These are phyloP conservation scores for Hamigera avellanea DNA, from an alignment of 495 filamentous ascomycete species.

Conservation along the genomic window DNA sequence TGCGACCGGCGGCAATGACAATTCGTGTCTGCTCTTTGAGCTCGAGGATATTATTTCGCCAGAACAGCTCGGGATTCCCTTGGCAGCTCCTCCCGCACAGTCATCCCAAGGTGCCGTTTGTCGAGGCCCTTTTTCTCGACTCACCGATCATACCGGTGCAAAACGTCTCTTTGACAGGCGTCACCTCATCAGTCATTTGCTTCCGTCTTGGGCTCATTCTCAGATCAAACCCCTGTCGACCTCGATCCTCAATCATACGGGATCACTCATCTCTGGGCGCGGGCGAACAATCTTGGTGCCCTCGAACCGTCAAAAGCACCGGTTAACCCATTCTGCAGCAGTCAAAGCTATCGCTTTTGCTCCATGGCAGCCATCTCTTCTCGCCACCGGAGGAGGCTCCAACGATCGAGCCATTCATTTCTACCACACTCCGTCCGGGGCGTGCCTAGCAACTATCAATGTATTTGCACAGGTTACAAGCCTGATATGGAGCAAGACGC, in stretches of 20 bases:
- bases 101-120: constrained; percentile 4
- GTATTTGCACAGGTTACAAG: constrained; percentile 89
- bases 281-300: constrained; percentile 20
- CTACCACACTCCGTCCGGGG: constrained; percentile 77
- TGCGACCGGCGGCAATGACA: constrained; percentile 89
- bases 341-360: constrained; percentile 98
- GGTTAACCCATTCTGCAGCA: constrained; percentile 71
- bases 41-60: constrained; percentile 43
- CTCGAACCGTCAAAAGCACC: constrained; percentile 52
- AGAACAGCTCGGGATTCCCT: constrained; percentile 4
- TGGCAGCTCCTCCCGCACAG: constrained; percentile 1
- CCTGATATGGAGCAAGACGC: constrained; percentile 78
- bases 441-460: constrained; percentile 79
- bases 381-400: constrained; percentile 86
- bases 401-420: constrained; percentile 96
- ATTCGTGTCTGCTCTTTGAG: constrained; percentile 74
- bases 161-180: constrained; percentile 12
- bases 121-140: constrained; percentile 10
- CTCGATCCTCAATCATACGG: constrained; percentile 16
- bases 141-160: constrained; percentile 6
- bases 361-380: constrained; percentile 77
- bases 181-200: constrained; percentile 13
- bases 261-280: constrained; percentile 18
- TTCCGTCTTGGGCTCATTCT: constrained; percentile 20
- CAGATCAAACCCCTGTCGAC: constrained; percentile 8